Conservation (phyloP, 768 basidiomycete genomes). For the Tulasnella sp. region DNA sequence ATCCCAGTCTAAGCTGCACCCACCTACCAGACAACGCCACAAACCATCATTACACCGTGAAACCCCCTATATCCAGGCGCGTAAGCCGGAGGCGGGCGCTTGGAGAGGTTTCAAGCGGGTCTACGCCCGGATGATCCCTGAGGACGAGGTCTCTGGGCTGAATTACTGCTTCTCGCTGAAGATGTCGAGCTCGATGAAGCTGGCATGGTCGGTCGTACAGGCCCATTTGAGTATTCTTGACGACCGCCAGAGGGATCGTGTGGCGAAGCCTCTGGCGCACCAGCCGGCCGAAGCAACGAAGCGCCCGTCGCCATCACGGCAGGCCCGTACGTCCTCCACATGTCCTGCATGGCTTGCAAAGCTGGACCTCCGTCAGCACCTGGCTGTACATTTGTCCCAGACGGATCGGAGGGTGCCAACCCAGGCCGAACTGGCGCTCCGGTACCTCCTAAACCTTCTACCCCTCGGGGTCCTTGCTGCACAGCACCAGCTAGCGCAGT, state of each 20-base stretch:
- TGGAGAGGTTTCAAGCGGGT: not conserved
- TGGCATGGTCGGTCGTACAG: not conserved
- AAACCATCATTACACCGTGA: not conserved
- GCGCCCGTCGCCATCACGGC: conserved; percentile 41
- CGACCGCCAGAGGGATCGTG: not conserved
- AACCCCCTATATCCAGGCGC: not conserved
- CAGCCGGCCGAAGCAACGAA: not conserved
- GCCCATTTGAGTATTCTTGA: not conserved
- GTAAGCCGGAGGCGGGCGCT: not conserved
- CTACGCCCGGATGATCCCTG: no score
- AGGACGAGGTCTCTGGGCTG: not conserved
- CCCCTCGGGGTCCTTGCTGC: conserved; percentile 9
- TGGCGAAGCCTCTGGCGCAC: not conserved
- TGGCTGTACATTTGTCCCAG: not conserved
- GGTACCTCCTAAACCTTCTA: conserved; percentile 5
- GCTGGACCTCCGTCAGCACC: conserved; percentile 27
- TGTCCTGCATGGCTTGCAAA: conserved; percentile 48
- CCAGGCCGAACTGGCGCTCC: conserved; percentile 4
- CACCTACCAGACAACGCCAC: no score
- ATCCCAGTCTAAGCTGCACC: no score
- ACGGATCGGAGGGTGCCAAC: not conserved
- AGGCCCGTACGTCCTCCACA: conserved; percentile 79
- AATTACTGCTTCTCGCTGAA: not conserved
- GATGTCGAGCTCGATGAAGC: not conserved
- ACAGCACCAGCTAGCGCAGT: conserved; percentile 1